Conservation (phyloP, 2,329 filamentous ascomycete species). For the Diaporthe citriasiana region DNA sequence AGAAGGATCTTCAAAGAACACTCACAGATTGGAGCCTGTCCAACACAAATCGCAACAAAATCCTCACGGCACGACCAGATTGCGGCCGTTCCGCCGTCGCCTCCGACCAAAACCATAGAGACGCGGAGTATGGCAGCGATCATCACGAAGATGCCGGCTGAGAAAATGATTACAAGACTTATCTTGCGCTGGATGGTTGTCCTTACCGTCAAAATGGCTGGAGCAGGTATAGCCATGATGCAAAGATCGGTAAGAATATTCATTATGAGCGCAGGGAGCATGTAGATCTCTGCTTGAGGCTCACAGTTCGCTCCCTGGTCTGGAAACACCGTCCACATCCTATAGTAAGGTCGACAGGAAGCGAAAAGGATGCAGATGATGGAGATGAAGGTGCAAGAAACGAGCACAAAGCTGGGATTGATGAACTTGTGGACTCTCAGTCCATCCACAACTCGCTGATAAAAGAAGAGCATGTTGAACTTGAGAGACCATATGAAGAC, state of each 20-base stretch:
- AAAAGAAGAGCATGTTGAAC: constrained; percentile 58
- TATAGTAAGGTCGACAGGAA: constrained; percentile 52
- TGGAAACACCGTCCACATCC: constrained; percentile 54
- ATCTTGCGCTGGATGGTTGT: constrained; percentile 49
- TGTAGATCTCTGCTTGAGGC: constrained; percentile 51
- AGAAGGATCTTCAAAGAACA: neutral
- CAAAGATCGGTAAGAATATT: constrained; percentile 53
- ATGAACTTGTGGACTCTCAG: constrained; percentile 55
- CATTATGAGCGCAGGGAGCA: constrained; percentile 52
- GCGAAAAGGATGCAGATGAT: constrained; percentile 49
- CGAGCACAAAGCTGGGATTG: constrained; percentile 52
- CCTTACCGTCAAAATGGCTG: constrained; percentile 49
- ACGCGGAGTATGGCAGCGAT: constrained; percentile 48
- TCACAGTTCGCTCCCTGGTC: constrained; percentile 53
- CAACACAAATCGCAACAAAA: constrained; percentile 55
- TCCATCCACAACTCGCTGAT: constrained; percentile 53
- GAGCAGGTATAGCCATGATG: constrained; percentile 54
- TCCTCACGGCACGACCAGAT: constrained; percentile 57
- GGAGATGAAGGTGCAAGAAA: constrained; percentile 46
- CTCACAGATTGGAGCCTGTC: constrained; percentile 52
- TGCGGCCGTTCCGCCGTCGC: constrained; percentile 43
- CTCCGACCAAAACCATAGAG: constrained; percentile 48
- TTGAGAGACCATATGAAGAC: constrained; percentile 57
- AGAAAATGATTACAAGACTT: constrained; percentile 52
- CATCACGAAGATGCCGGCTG: constrained; percentile 53